Conservation (phyloP, 2,329 filamentous ascomycete genomes). For the Orbilia javanica region DNA sequence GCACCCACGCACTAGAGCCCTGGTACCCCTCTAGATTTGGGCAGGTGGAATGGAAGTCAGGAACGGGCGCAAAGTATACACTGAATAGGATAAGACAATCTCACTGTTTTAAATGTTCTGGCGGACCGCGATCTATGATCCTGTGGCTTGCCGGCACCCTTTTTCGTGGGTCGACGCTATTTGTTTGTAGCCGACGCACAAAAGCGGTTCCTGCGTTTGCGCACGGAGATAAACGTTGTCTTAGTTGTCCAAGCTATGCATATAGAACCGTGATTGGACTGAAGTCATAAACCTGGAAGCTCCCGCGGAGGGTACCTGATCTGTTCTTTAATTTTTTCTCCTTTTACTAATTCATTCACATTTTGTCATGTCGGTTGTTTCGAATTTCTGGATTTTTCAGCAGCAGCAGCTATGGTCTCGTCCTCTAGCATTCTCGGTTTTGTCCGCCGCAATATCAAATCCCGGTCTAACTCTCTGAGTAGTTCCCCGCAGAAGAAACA, state of each 20-base stretch:
- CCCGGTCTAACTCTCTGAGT: constrained; percentile 25
- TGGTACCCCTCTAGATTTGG: not conserved
- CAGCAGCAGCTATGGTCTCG: constrained; percentile 14
- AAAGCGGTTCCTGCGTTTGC: constrained; percentile 31
- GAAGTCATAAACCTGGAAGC: constrained; percentile 20
- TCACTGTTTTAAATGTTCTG: not conserved
- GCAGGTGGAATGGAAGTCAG: not conserved
- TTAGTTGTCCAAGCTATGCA: constrained; percentile 16
- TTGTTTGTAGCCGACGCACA: constrained; percentile 27
- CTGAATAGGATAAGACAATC: constrained; percentile 16
- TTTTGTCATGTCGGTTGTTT: not conserved
- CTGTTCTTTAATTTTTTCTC: constrained; percentile 3
- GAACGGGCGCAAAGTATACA: not conserved
- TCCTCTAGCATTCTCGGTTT: constrained; percentile 21
- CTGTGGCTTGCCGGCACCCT: constrained; percentile 19
- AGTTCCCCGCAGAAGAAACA: constrained; percentile 18
- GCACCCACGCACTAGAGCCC: constrained; percentile 1
- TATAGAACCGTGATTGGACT: constrained; percentile 16
- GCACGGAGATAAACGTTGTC: constrained; percentile 21
- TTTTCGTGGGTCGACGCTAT: constrained; percentile 11
- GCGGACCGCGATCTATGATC: constrained; percentile 7
- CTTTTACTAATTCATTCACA: constrained; percentile 7
- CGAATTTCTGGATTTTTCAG: not conserved
- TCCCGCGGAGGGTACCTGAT: constrained; percentile 14
- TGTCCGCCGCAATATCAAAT: constrained; percentile 36